Evolutionary conservation across 805 yeast species (phyloP).

Genomic region (Nakazawaea ishiwadae): DNA sequence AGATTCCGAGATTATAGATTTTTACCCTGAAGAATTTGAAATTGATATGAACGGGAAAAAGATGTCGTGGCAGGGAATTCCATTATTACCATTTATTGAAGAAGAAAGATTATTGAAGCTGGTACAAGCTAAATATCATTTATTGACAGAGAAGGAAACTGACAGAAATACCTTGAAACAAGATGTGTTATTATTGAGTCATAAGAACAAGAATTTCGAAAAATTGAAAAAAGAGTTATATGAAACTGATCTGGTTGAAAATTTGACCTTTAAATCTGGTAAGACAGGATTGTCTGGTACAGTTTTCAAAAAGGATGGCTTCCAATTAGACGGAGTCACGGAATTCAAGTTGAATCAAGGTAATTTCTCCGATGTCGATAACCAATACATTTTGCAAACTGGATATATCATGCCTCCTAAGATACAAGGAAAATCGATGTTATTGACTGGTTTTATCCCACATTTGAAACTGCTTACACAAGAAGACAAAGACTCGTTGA

Average conservation of each 20-base stretch:
- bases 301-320: constrained; percentile 32
- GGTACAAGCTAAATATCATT: constrained; percentile 60
- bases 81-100: constrained; percentile 85
- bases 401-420: constrained; percentile 58
- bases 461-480: constrained; percentile 56
- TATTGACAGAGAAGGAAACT: constrained; percentile 61
- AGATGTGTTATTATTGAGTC: constrained; percentile 67
- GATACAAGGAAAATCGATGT: constrained; percentile 70
- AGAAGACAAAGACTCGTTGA: constrained; percentile 62
- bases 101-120: constrained; percentile 65
- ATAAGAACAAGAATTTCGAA: constrained; percentile 47
- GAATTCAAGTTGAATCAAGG: constrained; percentile 42
- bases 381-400: constrained; percentile 33
- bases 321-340: constrained; percentile 29
- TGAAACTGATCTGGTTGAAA: constrained; percentile 27
- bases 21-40: constrained; percentile 82
- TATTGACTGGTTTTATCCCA: constrained; percentile 72
- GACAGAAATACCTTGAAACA: constrained; percentile 66
- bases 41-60: constrained; percentile 95
- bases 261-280: constrained; percentile 40
- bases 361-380: constrained; percentile 39
- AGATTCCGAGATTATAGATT: constrained; percentile 81
- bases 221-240: constrained; percentile 35
- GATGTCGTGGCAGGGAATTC: constrained; percentile 94
- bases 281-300: constrained; percentile 58